Evolutionary conservation across 306 rosid species (phyloP).

Genomic region (Bauhinia variegata): DNA sequence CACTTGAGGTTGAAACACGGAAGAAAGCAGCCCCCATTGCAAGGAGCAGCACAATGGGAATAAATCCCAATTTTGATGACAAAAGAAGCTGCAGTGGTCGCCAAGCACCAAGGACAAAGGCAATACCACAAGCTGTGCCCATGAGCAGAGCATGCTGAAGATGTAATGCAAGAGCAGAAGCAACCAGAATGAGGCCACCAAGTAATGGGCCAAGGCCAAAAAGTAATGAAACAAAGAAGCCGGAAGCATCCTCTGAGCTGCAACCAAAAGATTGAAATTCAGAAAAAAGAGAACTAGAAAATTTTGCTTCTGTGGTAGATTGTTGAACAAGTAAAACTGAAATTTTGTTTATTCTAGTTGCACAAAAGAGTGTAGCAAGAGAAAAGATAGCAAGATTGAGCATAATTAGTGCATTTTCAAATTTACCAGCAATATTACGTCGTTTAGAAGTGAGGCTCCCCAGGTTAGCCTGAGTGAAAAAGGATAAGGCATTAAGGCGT

Average conservation of each 20-base stretch:
- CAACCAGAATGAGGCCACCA: slow-evolving; percentile 78
- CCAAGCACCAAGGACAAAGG: slow-evolving; percentile 97
- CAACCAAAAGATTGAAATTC: slow-evolving; percentile 33
- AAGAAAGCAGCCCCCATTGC: slow-evolving; percentile 70
- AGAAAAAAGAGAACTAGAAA: neutral
- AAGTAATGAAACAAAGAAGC: slow-evolving; percentile 93
- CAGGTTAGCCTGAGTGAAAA: too few species aligned
- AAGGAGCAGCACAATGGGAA: slow-evolving; percentile 61
- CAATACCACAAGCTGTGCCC: slow-evolving; percentile 96
- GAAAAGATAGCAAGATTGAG: too few species aligned
- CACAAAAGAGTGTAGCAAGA: too few species aligned
- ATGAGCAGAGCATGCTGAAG: slow-evolving; percentile 91
- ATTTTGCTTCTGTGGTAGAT: neutral
- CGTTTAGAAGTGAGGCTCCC: too few species aligned
- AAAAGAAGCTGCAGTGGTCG: slow-evolving; percentile 85
- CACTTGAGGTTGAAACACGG: slow-evolving; percentile 60
- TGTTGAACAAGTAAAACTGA: neutral
- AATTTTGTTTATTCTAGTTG: too few species aligned
- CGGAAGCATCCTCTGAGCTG: slow-evolving; percentile 98
- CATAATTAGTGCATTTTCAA: too few species aligned
- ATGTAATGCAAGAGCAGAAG: slow-evolving; percentile 77
- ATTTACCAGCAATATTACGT: too few species aligned
- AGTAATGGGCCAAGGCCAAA: slow-evolving; percentile 96
- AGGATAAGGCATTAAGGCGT: too few species aligned
- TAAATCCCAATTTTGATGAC: slow-evolving; percentile 74